phyloP scores from a whole-genome alignment of 768 basidiomycete species.

The Dentipellis sp. region DNA sequence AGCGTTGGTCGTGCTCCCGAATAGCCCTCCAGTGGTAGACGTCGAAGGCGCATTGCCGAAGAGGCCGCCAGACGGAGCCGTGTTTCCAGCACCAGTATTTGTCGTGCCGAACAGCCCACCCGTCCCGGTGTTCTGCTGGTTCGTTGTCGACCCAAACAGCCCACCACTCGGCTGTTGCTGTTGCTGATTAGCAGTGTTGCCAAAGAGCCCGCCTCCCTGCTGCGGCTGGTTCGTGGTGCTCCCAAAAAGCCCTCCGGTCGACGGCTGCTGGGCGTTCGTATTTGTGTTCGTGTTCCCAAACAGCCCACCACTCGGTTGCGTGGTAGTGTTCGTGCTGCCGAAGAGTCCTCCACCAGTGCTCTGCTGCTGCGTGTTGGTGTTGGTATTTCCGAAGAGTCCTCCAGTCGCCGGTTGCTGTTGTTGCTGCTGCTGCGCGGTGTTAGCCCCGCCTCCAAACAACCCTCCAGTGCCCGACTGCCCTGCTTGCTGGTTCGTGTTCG shows the following conservation, averaged over 20 bases:
- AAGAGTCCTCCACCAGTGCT: neutral
- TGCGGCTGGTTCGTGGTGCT: conserved; percentile 2
- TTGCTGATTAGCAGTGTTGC: conserved; percentile 8
- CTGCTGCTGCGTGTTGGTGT: neutral
- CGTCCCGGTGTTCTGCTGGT: neutral
- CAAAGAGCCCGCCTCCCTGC: conserved; percentile 17
- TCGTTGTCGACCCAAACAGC: conserved; percentile 21
- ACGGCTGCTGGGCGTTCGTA: conserved; percentile 3
- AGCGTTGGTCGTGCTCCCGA: neutral
- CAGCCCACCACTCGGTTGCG: conserved; percentile 13
- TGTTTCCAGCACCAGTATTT: too few relatives aligned
- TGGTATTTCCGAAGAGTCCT: conserved; percentile 12
- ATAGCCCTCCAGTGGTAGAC: neutral
- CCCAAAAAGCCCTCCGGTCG: conserved; percentile 14
- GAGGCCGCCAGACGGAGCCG: conserved; percentile 8
- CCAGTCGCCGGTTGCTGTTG: conserved; percentile 12
- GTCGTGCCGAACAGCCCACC: too few relatives aligned
- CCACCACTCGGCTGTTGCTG: conserved; percentile 10
- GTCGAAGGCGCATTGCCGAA: conserved; percentile 12
- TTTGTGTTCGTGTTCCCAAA: conserved; percentile 5
- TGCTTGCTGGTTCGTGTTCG: conserved; percentile 8
- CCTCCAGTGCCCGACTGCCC: conserved; percentile 11
- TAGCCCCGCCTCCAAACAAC: conserved; percentile 10
- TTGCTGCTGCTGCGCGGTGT: conserved; percentile 1
- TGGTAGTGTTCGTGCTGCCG: conserved; percentile 3